Evolutionary conservation across 345 rosid species (phyloP).

Genomic region (Hirschfeldia incana): DNA sequence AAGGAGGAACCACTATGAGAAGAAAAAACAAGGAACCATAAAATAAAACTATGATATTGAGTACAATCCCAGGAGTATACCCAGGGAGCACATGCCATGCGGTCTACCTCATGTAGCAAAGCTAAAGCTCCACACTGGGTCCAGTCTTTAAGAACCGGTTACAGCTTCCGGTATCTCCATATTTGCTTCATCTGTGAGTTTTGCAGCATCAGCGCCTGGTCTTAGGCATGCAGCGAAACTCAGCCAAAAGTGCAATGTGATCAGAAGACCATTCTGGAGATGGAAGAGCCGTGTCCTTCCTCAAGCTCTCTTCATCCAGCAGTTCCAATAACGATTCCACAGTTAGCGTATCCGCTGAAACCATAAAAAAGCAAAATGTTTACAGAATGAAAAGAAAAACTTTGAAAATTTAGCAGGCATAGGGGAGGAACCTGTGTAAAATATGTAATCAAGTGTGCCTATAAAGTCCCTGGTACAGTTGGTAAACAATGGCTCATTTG

Average conservation of each 20-base stretch:
- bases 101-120: not conserved
- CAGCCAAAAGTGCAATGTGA: constrained; percentile 94
- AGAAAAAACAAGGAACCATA: constrained; percentile 2
- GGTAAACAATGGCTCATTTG: constrained; percentile 94
- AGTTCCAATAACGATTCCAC: constrained; percentile 98
- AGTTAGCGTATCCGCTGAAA: constrained; percentile 82
- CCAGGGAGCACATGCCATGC: too few species aligned
- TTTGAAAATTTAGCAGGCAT: not conserved
- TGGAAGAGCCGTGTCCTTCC: constrained; percentile 99
- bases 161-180: constrained; percentile 20
- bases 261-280: constrained; percentile 99
- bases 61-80: too few species aligned
- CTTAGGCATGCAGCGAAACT: constrained; percentile 92
- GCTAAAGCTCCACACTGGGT: constrained; percentile 10
- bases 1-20: constrained; percentile 20
- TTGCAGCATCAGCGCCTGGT: constrained; percentile 70
- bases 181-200: constrained; percentile 21
- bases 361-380: not conserved
- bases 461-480: constrained; percentile 93
- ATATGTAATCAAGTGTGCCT: constrained; percentile 92
- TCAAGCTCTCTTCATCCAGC: constrained; percentile 94
- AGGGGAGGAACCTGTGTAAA: constrained; percentile 71
- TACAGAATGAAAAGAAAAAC: not conserved
- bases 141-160: constrained; percentile 2
- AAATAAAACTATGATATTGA: constrained; percentile 41